Conservation (phyloP, 495 filamentous ascomycete species). For the Xylaria telfairii region DNA sequence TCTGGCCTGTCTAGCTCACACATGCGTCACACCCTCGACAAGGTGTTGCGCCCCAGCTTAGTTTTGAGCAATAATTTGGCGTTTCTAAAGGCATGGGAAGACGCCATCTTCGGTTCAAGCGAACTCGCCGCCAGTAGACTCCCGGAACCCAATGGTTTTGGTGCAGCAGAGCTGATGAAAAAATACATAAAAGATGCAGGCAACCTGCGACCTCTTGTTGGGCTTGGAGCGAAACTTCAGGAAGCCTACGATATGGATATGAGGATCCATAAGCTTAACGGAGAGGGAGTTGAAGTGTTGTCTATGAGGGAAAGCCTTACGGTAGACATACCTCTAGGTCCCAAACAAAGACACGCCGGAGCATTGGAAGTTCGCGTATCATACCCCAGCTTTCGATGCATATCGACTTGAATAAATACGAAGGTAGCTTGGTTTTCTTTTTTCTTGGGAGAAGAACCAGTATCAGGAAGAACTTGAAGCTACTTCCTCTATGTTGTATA, state of each 20-base stretch:
- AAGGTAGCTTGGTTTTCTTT: background rate
- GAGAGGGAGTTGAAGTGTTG: constrained; percentile 19
- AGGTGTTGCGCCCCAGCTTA: constrained; percentile 10
- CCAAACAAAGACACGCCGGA: background rate
- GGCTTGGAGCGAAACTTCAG: constrained; percentile 24
- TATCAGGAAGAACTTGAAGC: background rate
- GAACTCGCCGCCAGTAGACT: constrained; percentile 25
- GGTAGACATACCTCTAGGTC: constrained; percentile 31
- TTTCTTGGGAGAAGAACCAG: background rate
- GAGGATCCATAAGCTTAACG: constrained; percentile 28
- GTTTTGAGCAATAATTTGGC: background rate
- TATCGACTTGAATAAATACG: background rate
- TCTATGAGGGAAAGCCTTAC: constrained; percentile 19
- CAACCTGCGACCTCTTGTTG: constrained; percentile 4
- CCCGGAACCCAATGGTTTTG: background rate
- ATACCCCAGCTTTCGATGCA: too few species aligned
- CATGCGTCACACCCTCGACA: constrained; percentile 34
- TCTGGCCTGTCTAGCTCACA: constrained; percentile 19
- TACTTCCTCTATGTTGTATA: background rate
- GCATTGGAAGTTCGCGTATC: too few species aligned
- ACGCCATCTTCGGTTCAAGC: constrained; percentile 31
- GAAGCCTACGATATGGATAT: constrained; percentile 31
- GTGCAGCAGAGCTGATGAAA: constrained; percentile 18
- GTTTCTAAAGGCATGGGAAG: constrained; percentile 34
- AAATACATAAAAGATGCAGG: constrained; percentile 21